Base-by-base conservation (phyloP, 345 rosid species). In the Hevea brasiliensis region DNA sequence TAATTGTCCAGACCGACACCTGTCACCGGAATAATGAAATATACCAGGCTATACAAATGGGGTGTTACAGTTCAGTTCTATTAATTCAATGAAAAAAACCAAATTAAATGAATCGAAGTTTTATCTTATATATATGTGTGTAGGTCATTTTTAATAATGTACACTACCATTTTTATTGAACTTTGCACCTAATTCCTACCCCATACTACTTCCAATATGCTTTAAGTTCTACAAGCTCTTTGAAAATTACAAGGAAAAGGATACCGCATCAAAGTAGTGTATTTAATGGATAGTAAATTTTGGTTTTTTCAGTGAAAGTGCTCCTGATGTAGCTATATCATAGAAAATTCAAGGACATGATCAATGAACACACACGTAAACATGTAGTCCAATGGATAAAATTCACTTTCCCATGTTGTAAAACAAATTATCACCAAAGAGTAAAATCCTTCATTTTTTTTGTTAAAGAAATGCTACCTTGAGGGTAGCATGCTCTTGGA, bases 241-340 rank as follows among this genome's bases (percentile, higher is more conserved):
- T n/a, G n/a, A n/a, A n/a, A n/a, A 67, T 26, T 40, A 29, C 71
- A 42, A 61, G 14, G 70, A 58, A 51, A 42, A 20, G 27, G 18
- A 10, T 3, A 26, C 20, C 40, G 41, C 12, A 9, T 42, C 64
- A 56, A 17, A 55, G 1, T 65, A 66, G 45, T 14, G 4, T 40
- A 32, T n/a, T 57, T 32, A 37, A 53, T 29, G 56, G 8, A 55
- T 41, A 10, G 8, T 17, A 44, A 35, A 65, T n/a, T n/a, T 11
- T 65, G 65, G 26, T 54, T 73, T 51, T 32, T 32, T 26, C n/a
- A 32, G 53, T 12, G 17, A 12, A 7, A n/a, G 27, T 41, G 32
- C 29, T 17, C 32, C 3, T 59, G 61, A 11, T 24, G 41, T 32
- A 64, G 50, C 21, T 64, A 17, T 17, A 64, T 27, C 48, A n/a